These are phyloP conservation scores for Lomentospora prolificans DNA, from an alignment of 2,329 filamentous ascomycete species.

Conservation along the genomic window DNA sequence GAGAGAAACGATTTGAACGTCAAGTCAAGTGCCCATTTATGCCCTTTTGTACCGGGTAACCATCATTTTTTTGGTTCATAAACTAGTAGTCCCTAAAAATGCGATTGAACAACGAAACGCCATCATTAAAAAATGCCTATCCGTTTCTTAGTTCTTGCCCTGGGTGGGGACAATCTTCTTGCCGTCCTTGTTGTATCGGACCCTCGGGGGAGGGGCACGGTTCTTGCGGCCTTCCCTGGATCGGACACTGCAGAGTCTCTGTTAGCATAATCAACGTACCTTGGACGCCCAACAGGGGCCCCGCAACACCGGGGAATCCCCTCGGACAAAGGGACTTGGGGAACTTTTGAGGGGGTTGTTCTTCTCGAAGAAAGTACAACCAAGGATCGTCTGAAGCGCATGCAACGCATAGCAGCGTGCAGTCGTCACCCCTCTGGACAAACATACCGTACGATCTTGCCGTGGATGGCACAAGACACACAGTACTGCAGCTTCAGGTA, in stretches of 20 bases:
- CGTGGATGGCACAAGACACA: slow-evolving; percentile 99
- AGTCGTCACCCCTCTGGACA: slow-evolving; percentile 51
- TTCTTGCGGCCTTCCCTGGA: slow-evolving; percentile 96
- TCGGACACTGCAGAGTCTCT: slow-evolving; percentile 63
- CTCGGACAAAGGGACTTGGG: slow-evolving; percentile 14
- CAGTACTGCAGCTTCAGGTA: slow-evolving; percentile 99
- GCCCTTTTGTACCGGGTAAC: not conserved
- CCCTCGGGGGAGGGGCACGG: slow-evolving; percentile 93
- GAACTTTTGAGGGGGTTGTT: slow-evolving; percentile 21
- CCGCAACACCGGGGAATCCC: not conserved
- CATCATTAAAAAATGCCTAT: not conserved
- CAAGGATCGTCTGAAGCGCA: slow-evolving; percentile 52
- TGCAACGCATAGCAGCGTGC: slow-evolving; percentile 29
- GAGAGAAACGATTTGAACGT: not conserved
- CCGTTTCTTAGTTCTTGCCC: slow-evolving; percentile 39
- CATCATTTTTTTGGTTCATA: slow-evolving; percentile 2
- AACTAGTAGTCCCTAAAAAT: not conserved
- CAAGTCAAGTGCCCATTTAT: slow-evolving; percentile 2
- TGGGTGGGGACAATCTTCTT: slow-evolving; percentile 97
- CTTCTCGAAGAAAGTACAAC: slow-evolving; percentile 30
- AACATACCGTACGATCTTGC: slow-evolving; percentile 99
- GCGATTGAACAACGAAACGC: slow-evolving; percentile 3
- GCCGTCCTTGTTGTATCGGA: slow-evolving; percentile 99
- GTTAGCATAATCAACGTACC: slow-evolving; percentile 31
- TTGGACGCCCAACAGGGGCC: slow-evolving; percentile 1